phyloP scores from a whole-genome alignment of 2,329 filamentous ascomycete genomes.

The Myriangium duriaei region DNA sequence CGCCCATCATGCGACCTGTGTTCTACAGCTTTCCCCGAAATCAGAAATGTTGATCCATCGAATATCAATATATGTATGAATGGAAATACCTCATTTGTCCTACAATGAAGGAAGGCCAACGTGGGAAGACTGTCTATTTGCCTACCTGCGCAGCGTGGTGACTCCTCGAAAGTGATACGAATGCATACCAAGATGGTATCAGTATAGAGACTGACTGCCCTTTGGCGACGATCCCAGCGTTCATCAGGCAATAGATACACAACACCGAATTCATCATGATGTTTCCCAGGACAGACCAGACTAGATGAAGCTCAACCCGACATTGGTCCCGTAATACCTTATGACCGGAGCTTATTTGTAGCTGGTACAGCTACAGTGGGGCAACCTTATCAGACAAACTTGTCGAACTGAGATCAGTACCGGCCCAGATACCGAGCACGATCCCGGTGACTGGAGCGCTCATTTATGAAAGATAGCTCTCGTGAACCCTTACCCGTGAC shows the following conservation, averaged over 20 bases:
- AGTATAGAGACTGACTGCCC: constrained; percentile 32
- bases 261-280: too few species aligned
- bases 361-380: too few species aligned
- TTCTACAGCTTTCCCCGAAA: constrained; percentile 54
- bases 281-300: too few species aligned
- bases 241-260: constrained; percentile 19
- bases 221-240: constrained; percentile 37
- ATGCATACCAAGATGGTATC: constrained; percentile 29
- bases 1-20: constrained; percentile 48
- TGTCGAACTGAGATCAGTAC: too few species aligned
- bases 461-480: too few species aligned
- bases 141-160: constrained; percentile 39
- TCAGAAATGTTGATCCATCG: constrained; percentile 40
- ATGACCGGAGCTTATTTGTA: too few species aligned
- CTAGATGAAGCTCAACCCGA: too few species aligned
- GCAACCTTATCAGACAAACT: too few species aligned
- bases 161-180: constrained; percentile 23
- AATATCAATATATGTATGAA: constrained; percentile 54
- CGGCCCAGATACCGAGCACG: too few species aligned
- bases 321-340: too few species aligned
- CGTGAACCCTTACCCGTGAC: too few species aligned
- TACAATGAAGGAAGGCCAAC: constrained; percentile 38
- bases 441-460: too few species aligned
- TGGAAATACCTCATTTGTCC: constrained; percentile 46
- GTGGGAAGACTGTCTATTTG: constrained; percentile 39